These are phyloP conservation scores for Dactylonectria estremocensis DNA, from an alignment of 2,329 filamentous ascomycete genomes.

Conservation along the genomic window DNA sequence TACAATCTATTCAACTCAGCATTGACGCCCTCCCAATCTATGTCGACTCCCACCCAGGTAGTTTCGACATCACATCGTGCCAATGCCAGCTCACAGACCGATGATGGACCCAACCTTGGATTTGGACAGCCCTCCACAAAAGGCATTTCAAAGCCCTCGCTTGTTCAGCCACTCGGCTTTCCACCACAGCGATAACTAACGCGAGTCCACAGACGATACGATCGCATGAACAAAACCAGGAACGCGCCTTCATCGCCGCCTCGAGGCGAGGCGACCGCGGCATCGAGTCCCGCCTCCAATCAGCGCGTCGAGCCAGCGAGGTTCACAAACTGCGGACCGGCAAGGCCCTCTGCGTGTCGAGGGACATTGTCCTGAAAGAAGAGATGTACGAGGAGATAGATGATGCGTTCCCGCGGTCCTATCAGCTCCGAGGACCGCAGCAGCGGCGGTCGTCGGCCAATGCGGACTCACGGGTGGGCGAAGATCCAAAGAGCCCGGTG, in stretches of 20 bases:
- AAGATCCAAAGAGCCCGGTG: constrained; percentile 60
- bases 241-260: constrained; percentile 92
- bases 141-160: too few relatives aligned
- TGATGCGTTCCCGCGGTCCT: constrained; percentile 80
- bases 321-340: constrained; percentile 92
- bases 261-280: constrained; percentile 89
- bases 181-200: constrained; percentile 15
- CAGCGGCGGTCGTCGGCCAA: constrained; percentile 73
- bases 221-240: constrained; percentile 86
- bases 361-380: too few relatives aligned
- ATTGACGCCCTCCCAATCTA: too few relatives aligned
- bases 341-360: constrained; percentile 86
- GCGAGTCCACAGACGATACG: constrained; percentile 72
- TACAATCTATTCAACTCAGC: too few relatives aligned
- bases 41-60: too few relatives aligned
- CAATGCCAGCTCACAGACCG: too few relatives aligned
- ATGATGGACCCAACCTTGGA: too few relatives aligned
- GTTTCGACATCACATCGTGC: too few relatives aligned
- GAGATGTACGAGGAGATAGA: constrained; percentile 98
- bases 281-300: constrained; percentile 89
- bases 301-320: constrained; percentile 87
- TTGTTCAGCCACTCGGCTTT: background rate
- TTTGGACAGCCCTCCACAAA: too few relatives aligned
- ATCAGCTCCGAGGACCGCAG: constrained; percentile 74
- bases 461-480: constrained; percentile 73